Conservation (phyloP, 2,329 filamentous ascomycete species). For the Pyrenophora seminiperda region DNA sequence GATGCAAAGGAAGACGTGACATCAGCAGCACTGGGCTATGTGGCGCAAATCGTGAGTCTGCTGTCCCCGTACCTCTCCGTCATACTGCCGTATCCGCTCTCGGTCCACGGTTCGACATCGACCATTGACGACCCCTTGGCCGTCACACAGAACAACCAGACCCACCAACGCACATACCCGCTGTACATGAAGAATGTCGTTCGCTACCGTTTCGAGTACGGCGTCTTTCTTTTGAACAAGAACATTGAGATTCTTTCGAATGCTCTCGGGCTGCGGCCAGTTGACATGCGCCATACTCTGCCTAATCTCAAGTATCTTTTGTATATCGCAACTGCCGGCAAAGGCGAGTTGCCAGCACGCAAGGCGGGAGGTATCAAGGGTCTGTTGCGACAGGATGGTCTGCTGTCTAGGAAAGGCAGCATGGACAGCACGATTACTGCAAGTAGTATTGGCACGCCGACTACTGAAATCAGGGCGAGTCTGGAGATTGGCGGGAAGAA, state of each 20-base stretch:
- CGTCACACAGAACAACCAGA: slow-evolving; percentile 45
- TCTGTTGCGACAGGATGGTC: slow-evolving; percentile 34
- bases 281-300: slow-evolving; percentile 89
- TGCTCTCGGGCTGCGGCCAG: slow-evolving; percentile 72
- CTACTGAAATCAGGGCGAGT: slow-evolving; percentile 26
- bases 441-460: slow-evolving; percentile 33
- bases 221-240: slow-evolving; percentile 95
- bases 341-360: slow-evolving; percentile 60
- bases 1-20: slow-evolving; percentile 73
- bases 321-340: slow-evolving; percentile 85
- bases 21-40: slow-evolving; percentile 80
- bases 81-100: slow-evolving; percentile 80
- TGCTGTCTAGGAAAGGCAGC: slow-evolving; percentile 37
- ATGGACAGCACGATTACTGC: slow-evolving; percentile 39
- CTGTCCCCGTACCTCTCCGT: slow-evolving; percentile 82
- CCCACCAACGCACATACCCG: slow-evolving; percentile 64
- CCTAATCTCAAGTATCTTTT: slow-evolving; percentile 93
- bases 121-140: slow-evolving; percentile 76
- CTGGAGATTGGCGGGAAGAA: slow-evolving; percentile 23
- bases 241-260: slow-evolving; percentile 75
- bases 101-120: slow-evolving; percentile 73
- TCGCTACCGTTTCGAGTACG: slow-evolving; percentile 93
- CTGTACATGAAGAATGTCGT: slow-evolving; percentile 73
- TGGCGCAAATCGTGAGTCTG: slow-evolving; percentile 73
- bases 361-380: slow-evolving; percentile 47